Base-by-base conservation (phyloP, 2,329 filamentous ascomycete species). In the Cladosporium sp. region DNA sequence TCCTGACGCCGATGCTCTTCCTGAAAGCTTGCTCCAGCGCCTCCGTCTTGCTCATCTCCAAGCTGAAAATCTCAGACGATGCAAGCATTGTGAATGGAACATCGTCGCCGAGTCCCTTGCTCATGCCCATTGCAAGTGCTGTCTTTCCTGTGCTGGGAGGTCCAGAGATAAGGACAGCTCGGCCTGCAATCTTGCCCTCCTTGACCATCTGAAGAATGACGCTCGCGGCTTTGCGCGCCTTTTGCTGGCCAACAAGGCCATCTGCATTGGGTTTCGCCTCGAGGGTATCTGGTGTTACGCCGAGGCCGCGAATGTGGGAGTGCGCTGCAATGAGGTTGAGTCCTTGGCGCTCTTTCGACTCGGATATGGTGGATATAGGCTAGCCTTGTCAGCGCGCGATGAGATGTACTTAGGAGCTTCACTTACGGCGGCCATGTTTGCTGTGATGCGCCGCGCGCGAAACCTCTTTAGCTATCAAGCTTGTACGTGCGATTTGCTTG, bases 31-130 rank as follows among this genome's bases (percentile, higher is more conserved):
- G 94, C 57, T 93, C 97, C 37, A 99, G 85, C 52, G 94, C 93
- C 76, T 99, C 94, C 38, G 94, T 99, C 80, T 99, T 99, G 69
- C 92, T 96, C 93, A 99, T 97, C 76, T 99, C 94, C 71, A 97
- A 84, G 25, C 92, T 97, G 79, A 97, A 99, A 70, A 99, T 97
- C 75, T 99, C 94, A 60, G 92, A 96, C 14, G 92, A 92, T 43
- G 94, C 91, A 63, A 97, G 87, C 77, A 92, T 92, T 20, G 94
- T 99, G 74, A 99, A 99, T 3, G 94, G 94, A 1, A 97, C 92
- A 73, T 99, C 94, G 51, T 92, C 78, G 47, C 93, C 94, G 55
- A 99, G 84, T 30, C 92, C 96, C 74, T 99, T 94, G 38, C 94
- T 89, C 92, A 99, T 97, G 51, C 92, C 94, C 89, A 97, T 97